Evolutionary conservation across 1,284 basidiomycete genomes (phyloP).

Genomic region (Hymenochaete sp.): DNA sequence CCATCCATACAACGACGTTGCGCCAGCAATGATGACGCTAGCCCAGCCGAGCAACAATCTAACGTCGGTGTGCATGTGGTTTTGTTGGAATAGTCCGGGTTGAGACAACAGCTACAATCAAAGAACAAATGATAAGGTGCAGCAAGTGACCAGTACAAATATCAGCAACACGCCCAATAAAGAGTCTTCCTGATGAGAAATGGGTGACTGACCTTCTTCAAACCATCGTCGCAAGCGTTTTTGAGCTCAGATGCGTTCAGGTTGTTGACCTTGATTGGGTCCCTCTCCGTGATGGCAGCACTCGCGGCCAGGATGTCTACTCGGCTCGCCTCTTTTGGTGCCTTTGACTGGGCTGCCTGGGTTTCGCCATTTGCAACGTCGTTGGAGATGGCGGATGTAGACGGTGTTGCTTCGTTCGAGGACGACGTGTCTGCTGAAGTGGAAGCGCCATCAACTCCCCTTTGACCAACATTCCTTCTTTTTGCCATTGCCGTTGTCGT

Average conservation of each 20-base stretch:
- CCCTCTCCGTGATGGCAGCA: conserved; percentile 33
- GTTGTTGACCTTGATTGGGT: conserved; percentile 78
- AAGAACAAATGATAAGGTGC: conserved; percentile 7
- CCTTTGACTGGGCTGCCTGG: no score
- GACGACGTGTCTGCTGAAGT: neutral
- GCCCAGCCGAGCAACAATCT: conserved; percentile 78
- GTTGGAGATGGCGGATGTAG: no score
- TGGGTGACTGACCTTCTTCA: conserved; percentile 66
- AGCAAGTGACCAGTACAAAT: no score
- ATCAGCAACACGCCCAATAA: conserved; percentile 5
- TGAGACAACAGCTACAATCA: conserved; percentile 61
- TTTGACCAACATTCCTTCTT: conserved; percentile 5
- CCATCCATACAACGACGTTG: conserved; percentile 77
- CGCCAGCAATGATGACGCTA: conserved; percentile 69
- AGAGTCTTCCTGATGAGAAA: neutral
- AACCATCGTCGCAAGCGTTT: conserved; percentile 81
- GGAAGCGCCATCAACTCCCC: conserved; percentile 5
- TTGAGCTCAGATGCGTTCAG: conserved; percentile 77
- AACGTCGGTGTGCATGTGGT: conserved; percentile 78
- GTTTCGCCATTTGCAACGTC: no score
- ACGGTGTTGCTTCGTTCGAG: conserved; percentile 1
- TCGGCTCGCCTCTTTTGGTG: conserved; percentile 2
- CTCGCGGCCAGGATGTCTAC: conserved; percentile 17
- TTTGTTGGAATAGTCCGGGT: conserved; percentile 77
- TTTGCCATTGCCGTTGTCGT: conserved; percentile 13